Evolutionary conservation across 2,329 filamentous ascomycete species (phyloP), one percentile per base, ranked within the genome.

Genomic region (Epicoccum nigrum): DNA sequence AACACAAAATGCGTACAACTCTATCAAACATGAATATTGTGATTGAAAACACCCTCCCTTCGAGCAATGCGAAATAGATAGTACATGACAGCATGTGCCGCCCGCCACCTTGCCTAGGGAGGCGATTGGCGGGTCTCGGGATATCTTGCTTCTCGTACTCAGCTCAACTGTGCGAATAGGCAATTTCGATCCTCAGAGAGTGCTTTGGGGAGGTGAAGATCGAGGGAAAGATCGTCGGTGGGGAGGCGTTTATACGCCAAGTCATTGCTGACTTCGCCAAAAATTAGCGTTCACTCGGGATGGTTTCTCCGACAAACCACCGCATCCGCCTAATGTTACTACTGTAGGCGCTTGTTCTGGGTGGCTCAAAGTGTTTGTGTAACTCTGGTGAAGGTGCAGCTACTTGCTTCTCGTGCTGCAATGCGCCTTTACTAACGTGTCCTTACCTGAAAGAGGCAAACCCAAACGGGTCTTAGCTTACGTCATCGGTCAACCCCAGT

Each of bases 171-270:
- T 39, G 16, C 33, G 17, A 20, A 33, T 38, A 20, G 28, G 21
- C 25, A 32, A 20, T 52, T 47, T 41, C 51, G 51, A 54, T 54
- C 51, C 40, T 41, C 39, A 41, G 33, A 41, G 30, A 21, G 35
- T 23, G 30, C 27, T 45, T 43, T 40, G 39, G 25, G 23, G 40
- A 28, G 23, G 21, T 35, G 40, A 54, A 48, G 51, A 54, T 54
- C 51, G 51, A 48, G 45, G 33, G 38, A 17, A 48, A 43, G 51
- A 54, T 54, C 51, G 45, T 45, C 51, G 51, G 51, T 54, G 51
- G 51, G 38, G 51, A 51, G 32, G 38, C 43, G 38, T 43, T 46
- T 39, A 43, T 47, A 52, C 33, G 49, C 49, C 33, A 46, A 52
- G 49, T 43, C 19, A 12, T 19, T 41, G 41, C 41, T 45, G 20